Evolutionary conservation across 1,284 basidiomycete genomes (phyloP).

Genomic region (Austropuccinia psidii): DNA sequence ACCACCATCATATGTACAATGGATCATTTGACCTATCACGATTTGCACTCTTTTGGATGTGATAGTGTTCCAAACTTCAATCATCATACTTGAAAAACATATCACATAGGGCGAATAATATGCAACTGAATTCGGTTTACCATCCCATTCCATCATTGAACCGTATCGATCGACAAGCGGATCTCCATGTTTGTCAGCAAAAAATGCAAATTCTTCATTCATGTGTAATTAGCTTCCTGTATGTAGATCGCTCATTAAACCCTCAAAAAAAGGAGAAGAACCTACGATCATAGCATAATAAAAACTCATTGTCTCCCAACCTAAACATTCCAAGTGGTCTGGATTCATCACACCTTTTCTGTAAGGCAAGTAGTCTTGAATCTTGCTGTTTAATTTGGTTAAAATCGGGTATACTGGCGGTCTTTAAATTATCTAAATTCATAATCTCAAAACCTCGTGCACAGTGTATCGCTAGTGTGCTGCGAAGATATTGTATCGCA

Average conservation of each 20-base stretch:
- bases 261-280: neutral
- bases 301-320: conserved; percentile 65
- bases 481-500: conserved; percentile 58
- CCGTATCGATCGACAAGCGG: conserved; percentile 51
- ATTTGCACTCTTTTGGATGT: conserved; percentile 82
- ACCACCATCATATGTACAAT: conserved; percentile 57
- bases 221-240: neutral
- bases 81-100: conserved; percentile 83
- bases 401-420: conserved; percentile 54
- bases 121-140: conserved; percentile 74
- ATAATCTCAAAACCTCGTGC: conserved; percentile 64
- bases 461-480: conserved; percentile 77
- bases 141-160: conserved; percentile 87
- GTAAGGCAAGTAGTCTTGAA: conserved; percentile 61
- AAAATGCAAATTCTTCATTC: conserved; percentile 65
- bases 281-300: conserved; percentile 73
- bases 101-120: conserved; percentile 79
- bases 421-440: conserved; percentile 56
- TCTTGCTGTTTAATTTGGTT: conserved; percentile 57
- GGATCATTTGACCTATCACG: conserved; percentile 69
- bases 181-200: conserved; percentile 78
- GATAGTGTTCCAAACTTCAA: conserved; percentile 79
- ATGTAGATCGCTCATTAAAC: neutral
- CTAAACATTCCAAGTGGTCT: conserved; percentile 89
- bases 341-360: conserved; percentile 68